These are phyloP conservation scores for Leishmania turanica DNA, from an alignment of 208 protist species.

Conservation along the genomic window DNA sequence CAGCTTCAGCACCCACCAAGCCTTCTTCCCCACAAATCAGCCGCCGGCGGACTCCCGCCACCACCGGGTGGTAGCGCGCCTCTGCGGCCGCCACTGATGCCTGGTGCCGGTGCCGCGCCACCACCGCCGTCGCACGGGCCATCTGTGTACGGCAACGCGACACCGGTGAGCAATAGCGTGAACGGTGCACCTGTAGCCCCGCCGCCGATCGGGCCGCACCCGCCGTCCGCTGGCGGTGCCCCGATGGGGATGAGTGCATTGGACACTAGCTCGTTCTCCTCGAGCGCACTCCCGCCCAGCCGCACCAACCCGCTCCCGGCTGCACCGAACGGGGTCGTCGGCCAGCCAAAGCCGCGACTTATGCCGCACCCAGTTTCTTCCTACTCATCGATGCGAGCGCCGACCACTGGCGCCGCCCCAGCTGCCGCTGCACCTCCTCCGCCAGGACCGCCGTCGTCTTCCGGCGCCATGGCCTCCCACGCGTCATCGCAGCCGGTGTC, in stretches of 20 bases:
- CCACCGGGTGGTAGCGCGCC: not conserved
- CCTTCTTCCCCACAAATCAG: not conserved
- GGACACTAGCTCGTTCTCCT: not conserved
- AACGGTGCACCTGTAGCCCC: not conserved
- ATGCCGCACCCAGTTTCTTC: slow-evolving; percentile 73
- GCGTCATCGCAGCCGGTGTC: slow-evolving; percentile 26
- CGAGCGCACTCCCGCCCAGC: slow-evolving; percentile 8
- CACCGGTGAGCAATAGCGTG: not conserved
- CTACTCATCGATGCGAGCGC: slow-evolving; percentile 52
- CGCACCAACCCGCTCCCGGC: slow-evolving; percentile 10
- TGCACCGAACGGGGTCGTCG: not conserved
- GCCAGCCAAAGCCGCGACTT: slow-evolving; percentile 49
- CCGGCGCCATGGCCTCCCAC: slow-evolving; percentile 4
- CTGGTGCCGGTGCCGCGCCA: not conserved
- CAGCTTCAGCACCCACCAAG: slow-evolving; percentile 7
- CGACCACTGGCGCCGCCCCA: not conserved
- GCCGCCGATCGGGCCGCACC: not conserved
- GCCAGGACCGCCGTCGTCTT: slow-evolving; percentile 5
- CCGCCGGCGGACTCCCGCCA: not conserved
- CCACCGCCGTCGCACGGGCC: not conserved
- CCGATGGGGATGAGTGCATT: not conserved
- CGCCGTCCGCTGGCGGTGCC: not conserved
- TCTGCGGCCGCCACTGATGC: slow-evolving; percentile 5
- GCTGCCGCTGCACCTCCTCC: slow-evolving; percentile 17
- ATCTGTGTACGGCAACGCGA: not conserved